phyloP scores from a whole-genome alignment of 2,329 filamentous ascomycete genomes.

The Hypoxylon rubiginosum region DNA sequence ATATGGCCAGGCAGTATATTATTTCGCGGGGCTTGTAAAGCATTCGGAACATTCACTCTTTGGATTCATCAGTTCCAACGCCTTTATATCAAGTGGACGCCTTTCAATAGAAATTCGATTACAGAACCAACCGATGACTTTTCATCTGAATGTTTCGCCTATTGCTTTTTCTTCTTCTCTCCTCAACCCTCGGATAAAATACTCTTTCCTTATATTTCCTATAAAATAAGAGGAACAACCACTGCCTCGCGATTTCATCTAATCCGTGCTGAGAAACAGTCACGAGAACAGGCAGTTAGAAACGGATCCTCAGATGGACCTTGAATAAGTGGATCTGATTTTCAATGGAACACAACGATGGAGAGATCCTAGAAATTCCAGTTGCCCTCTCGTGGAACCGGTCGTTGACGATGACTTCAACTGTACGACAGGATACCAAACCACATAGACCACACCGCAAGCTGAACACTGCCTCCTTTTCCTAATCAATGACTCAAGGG shows the following conservation, averaged over 20 bases:
- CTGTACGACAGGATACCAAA: constrained; percentile 18
- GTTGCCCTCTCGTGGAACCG: constrained; percentile 30
- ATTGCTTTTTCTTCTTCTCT: too few species aligned
- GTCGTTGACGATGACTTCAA: constrained; percentile 37
- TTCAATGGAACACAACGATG: constrained; percentile 21
- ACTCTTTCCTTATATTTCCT: not conserved
- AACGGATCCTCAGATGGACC: constrained; percentile 22
- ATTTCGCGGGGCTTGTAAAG: constrained; percentile 19
- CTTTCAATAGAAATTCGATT: not conserved
- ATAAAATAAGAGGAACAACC: not conserved
- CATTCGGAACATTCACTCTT: not conserved
- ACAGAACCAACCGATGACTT: not conserved
- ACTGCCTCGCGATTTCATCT: not conserved
- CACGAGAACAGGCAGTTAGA: constrained; percentile 4
- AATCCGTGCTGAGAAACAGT: not conserved
- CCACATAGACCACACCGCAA: not conserved
- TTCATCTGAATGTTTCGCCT: not conserved
- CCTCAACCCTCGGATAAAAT: not conserved
- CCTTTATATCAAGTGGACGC: not conserved
- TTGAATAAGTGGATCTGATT: constrained; percentile 26
- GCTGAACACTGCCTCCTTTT: constrained; percentile 1
- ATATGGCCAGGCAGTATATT: not conserved
- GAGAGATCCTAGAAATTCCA: constrained; percentile 23
- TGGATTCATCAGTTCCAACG: not conserved
- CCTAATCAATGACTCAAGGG: not conserved